A percentile compares a stretch with the other conserved stretches of the same genome.
These are phyloP conservation scores for Venturia nashicola DNA, from an alignment of 2,329 filamentous ascomycete species.

Conservation along the genomic window DNA sequence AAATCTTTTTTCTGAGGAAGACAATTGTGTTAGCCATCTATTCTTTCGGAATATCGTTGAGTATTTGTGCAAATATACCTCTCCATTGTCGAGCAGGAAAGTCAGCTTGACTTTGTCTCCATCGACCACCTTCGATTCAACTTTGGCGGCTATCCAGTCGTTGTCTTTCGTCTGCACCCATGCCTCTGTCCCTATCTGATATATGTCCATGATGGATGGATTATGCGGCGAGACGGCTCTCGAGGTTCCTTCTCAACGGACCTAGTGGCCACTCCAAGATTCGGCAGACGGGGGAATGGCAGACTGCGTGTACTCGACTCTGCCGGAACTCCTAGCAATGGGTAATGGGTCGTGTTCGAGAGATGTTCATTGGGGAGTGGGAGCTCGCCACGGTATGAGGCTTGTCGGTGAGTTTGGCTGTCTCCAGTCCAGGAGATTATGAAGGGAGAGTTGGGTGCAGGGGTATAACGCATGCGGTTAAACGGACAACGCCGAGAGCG, in stretches of 20 bases:
- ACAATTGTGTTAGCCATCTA: constrained; percentile 9
- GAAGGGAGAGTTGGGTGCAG: not conserved
- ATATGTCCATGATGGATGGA: constrained; percentile 62
- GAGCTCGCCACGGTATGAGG: not conserved
- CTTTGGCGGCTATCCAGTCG: constrained; percentile 94
- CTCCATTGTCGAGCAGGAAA: constrained; percentile 85
- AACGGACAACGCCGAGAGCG: not conserved
- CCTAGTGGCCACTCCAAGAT: not conserved
- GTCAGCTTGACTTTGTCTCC: constrained; percentile 79
- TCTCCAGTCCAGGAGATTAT: not conserved
- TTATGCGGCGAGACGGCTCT: not conserved
- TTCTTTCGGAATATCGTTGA: not conserved
- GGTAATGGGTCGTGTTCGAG: not conserved
- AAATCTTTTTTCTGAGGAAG: constrained; percentile 58
- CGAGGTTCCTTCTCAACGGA: not conserved
- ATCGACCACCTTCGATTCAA: constrained; percentile 70
- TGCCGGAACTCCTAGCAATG: not conserved
- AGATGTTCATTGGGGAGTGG: not conserved
- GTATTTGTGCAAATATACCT: constrained; percentile 43
- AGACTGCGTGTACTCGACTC: not conserved
- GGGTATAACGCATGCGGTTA: not conserved
- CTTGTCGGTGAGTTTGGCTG: not conserved
- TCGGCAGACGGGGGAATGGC: not conserved
- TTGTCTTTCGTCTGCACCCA: constrained; percentile 39
- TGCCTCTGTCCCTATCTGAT: constrained; percentile 91